Conservation (phyloP, 495 filamentous ascomycete species). For the Parathielavia appendiculata region DNA sequence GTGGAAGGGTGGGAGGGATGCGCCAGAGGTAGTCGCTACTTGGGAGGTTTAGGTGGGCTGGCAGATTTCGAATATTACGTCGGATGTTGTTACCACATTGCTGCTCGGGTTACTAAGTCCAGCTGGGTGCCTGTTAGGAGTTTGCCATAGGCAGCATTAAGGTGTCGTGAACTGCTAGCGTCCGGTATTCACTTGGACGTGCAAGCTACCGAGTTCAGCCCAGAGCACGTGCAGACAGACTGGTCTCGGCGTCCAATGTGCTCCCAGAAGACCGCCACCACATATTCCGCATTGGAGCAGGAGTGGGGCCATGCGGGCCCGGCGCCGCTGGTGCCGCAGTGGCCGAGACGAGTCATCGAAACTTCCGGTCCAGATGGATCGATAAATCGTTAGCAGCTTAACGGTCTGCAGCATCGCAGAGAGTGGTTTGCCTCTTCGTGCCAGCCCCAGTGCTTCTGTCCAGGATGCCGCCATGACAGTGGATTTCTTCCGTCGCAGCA, state of each 20-base stretch:
- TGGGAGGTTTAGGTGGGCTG: neutral
- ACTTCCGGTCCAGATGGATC: neutral
- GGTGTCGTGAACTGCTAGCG: no score
- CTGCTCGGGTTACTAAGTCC: no score
- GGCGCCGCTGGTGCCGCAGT: neutral
- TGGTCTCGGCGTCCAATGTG: constrained; percentile 20
- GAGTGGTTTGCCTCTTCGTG: constrained; percentile 1
- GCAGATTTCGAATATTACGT: neutral
- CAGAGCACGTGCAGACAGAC: neutral
- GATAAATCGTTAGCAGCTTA: neutral
- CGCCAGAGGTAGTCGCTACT: neutral
- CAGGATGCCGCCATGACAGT: constrained; percentile 12
- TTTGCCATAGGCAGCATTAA: no score
- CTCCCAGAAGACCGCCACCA: constrained; percentile 1
- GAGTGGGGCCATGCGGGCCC: neutral
- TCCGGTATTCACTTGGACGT: no score
- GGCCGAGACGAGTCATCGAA: constrained; percentile 22
- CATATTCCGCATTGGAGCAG: neutral
- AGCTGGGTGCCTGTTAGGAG: no score
- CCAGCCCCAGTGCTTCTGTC: neutral
- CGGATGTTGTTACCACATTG: neutral
- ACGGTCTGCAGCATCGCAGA: neutral
- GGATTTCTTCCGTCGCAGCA: neutral
- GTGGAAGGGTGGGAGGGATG: no score
- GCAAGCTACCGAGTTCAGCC: no score